Percentiles rank a stretch among this genome's conserved stretches.
Evolutionary conservation across 2,329 filamentous ascomycete genomes (phyloP).

Genomic region (Eurotiales sp.): DNA sequence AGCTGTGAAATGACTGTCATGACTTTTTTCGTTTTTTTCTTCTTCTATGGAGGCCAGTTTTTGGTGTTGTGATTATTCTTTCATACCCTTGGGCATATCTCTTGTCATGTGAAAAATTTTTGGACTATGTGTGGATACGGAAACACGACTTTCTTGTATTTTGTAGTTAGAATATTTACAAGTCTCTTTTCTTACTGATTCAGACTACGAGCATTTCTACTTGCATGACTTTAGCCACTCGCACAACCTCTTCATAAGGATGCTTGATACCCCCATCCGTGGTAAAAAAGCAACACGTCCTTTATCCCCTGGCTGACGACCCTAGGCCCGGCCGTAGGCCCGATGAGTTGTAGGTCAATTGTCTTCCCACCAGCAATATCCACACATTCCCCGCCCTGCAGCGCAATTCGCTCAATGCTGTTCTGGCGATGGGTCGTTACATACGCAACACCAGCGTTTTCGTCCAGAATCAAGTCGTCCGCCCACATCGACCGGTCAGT

Average conservation of each 20-base stretch:
- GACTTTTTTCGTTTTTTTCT: background rate
- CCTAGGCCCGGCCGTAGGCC: background rate
- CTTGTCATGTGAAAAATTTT: slow-evolving; percentile 3
- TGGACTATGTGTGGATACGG: background rate
- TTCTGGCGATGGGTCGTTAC: slow-evolving; percentile 3
- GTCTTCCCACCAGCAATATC: background rate
- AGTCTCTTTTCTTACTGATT: background rate
- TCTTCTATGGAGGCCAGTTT: background rate
- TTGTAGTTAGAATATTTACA: background rate
- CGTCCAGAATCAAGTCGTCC: slow-evolving; percentile 2
- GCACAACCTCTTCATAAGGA: background rate
- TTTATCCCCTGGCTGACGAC: background rate
- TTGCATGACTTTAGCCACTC: background rate
- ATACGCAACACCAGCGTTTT: background rate
- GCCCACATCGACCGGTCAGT: slow-evolving; percentile 1
- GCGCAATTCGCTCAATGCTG: background rate
- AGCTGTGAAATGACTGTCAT: background rate
- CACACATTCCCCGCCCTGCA: background rate
- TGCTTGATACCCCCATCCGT: background rate
- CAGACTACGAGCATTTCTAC: background rate
- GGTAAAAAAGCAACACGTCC: background rate
- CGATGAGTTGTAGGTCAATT: background rate
- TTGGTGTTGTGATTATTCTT: background rate
- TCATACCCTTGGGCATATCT: slow-evolving; percentile 11
- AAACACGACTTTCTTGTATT: no score